phyloP scores from a whole-genome alignment of 768 basidiomycete genomes.

The Saitozyma podzolica region DNA sequence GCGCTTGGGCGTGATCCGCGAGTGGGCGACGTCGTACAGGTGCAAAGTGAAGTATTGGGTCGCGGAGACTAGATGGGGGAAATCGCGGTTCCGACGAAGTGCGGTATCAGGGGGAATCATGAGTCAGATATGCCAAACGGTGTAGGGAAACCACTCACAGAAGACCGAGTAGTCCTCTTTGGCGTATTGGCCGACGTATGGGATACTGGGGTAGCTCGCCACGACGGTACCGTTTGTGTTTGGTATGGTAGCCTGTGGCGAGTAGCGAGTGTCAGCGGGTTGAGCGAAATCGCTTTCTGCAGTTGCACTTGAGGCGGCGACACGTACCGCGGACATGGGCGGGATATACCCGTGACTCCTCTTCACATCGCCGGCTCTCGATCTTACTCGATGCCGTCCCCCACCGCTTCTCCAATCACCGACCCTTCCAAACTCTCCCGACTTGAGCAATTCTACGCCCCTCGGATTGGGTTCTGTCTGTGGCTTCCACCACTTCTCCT shows the following conservation, averaged over 20 bases:
- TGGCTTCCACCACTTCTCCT: slow-evolving; percentile 35
- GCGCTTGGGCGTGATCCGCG: slow-evolving; percentile 61
- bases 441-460: slow-evolving; percentile 29
- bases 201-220: slow-evolving; percentile 44
- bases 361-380: too few species aligned
- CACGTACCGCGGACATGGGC: too few species aligned
- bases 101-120: slow-evolving; percentile 16
- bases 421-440: slow-evolving; percentile 47
- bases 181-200: slow-evolving; percentile 51
- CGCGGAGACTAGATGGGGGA: slow-evolving; percentile 60
- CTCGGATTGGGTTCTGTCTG: slow-evolving; percentile 32
- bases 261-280: not conserved
- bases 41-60: slow-evolving; percentile 81
- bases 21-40: slow-evolving; percentile 60
- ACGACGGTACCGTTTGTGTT: slow-evolving; percentile 48
- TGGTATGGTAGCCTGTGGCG: slow-evolving; percentile 25
- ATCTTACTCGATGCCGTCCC: not conserved
- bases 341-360: too few species aligned
- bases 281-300: too few species aligned
- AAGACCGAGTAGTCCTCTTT: slow-evolving; percentile 43
- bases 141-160: slow-evolving; percentile 32
- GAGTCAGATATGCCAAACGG: slow-evolving; percentile 14
- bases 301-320: too few species aligned
- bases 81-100: slow-evolving; percentile 28
- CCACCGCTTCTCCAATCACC: slow-evolving; percentile 27